These are phyloP conservation scores for Stygiomarasmius scandens DNA, from an alignment of 1,284 basidiomycete species.

Conservation along the genomic window DNA sequence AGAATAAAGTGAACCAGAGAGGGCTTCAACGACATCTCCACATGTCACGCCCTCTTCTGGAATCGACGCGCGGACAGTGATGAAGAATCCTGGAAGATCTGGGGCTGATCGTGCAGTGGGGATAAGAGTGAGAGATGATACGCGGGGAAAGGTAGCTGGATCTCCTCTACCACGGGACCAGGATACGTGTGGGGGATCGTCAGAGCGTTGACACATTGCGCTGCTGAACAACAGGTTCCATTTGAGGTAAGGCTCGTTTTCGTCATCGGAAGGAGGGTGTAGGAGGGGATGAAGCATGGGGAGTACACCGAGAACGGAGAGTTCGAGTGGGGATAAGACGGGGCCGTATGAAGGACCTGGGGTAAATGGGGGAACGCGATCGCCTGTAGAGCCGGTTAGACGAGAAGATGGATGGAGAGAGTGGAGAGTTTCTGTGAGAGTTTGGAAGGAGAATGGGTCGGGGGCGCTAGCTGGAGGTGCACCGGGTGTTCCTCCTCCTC, in stretches of 20 bases:
- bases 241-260: constrained; percentile 49
- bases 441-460: neutral
- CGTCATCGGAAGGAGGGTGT: neutral
- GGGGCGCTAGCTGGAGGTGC: neutral
- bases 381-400: neutral
- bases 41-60: constrained; percentile 66
- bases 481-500: too few relatives aligned
- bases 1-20: constrained; percentile 53
- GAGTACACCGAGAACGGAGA: neutral
- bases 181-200: constrained; percentile 57
- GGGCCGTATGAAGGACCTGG: neutral
- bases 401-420: neutral
- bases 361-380: neutral
- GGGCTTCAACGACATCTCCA: constrained; percentile 66
- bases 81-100: constrained; percentile 53
- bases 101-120: neutral
- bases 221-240: constrained; percentile 78
- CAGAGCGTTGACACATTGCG: constrained; percentile 61
- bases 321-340: neutral
- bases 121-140: constrained; percentile 48
- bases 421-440: neutral
- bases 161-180: constrained; percentile 69
- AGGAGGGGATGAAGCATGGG: neutral
- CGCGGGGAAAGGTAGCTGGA: constrained; percentile 75
- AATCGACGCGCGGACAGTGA: constrained; percentile 54